Base-by-base conservation (phyloP, 2,329 filamentous ascomycete genomes). In the Nemania sp. region DNA sequence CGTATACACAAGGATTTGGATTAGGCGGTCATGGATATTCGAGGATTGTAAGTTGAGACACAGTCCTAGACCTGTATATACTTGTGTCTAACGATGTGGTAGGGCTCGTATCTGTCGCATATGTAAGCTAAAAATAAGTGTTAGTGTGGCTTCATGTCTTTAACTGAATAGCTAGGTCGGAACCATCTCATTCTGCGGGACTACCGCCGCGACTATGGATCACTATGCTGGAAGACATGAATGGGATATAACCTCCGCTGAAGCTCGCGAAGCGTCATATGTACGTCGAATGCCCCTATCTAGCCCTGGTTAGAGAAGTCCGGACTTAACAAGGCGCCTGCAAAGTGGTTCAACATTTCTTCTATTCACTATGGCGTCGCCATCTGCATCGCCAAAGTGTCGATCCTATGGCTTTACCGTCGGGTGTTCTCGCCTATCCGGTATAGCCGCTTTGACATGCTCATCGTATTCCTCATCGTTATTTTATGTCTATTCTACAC, bases 391-490 rank as follows among this genome's bases (percentile, higher is more conserved):
- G 60, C 70, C 13, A 74, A 74, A 59, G 53, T 73, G 20, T 35
- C 73, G 1, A 67, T 74, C 1, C 67, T 74, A 5, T 68, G 64
- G 32, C 59, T 73, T 0, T 74, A 74, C 29, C 73, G 73, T n/a
- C 67, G 73, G 8, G 58, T 74, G 52, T 73, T 74, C 59, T 72
- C 71, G 2, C 71, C 72, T 5, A 20, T 62, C 15, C 67, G 70
- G 1, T 64, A 53, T 59, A 70, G 69, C 24, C 20, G 32, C 2
- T 73, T 73, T 22, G 72, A 73, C 47, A 65, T 72, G 5, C 32
- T 26, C 15, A 73, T 73, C 43, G 66, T 73, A 1, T 7, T n/a
- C 24, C 62, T 73, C 3, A 70, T 73, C 20, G 35, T 61, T 3
- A 8, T 70, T 1, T 32, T 73, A 1, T 26, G 59, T 22, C 2